Base-by-base conservation (phyloP, 192 early-diverging fungal species). In the Gaertneriomyces semiglobifer region DNA sequence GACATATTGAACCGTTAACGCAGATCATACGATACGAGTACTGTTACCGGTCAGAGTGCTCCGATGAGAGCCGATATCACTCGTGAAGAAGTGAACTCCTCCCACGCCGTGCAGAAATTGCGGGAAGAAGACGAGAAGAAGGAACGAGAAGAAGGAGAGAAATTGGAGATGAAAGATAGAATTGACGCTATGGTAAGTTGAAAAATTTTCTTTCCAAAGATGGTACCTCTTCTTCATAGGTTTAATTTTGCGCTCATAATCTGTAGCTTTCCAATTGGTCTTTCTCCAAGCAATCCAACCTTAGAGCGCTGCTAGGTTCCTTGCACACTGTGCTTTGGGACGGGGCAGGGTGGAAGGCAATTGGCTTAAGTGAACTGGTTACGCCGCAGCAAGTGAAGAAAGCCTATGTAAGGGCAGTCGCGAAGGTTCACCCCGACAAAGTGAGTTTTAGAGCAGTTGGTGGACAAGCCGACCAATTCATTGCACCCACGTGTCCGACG, bases 341-440 rank as follows among this genome's bases (percentile, higher is more conserved):
- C 5, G 89, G 88, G n/a, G 72, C 83, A 3, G 75, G 78, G 8
- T 93, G 91, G 85, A 86, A 84, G 60, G 73, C 82, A 1, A 86
- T 93, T 19, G 88, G 87, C 12, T 84, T 98, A 74, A 84, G 87
- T 56, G 92, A 96, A 66, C 78, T 98, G 59, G 84, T 98, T 16
- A 84, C 89, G 53, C 88, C 93, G 0, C 71, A 77, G 48, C 89
- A 93, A 72, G 93, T 94, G 54, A 98, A 98, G 81, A 79, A 94
- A 40, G 83, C 77, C 60, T 98, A 98, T 71, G 93, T 96, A 88
- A 85, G 87, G 54, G 93, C 93, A 20, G 94, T 98, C 64, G 84
- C 84, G 8, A 92, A 89, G 55, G 83, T 97, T 41, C 96, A 98
- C 78, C 94, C 96, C 9, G 96, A 98, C 63, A 98, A 97, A 82